phyloP scores from a whole-genome alignment of 768 basidiomycete genomes.

The Pleurotus eryngii region DNA sequence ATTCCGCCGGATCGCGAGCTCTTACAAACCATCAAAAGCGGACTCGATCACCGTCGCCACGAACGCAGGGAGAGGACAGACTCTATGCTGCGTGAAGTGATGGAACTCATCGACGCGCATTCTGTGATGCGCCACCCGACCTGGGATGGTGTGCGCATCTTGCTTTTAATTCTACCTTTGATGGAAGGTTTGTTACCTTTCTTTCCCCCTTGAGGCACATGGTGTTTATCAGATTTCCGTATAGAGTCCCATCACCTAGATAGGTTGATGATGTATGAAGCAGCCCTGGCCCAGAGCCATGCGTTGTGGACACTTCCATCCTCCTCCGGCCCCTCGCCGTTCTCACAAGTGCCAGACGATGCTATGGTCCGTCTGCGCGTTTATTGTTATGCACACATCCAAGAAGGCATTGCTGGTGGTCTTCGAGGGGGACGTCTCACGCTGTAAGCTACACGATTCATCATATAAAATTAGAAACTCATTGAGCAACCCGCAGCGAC shows the following conservation, averaged over 20 bases:
- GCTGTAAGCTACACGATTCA: conserved; percentile 47
- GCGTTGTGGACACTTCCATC: conserved; percentile 63
- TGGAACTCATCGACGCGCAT: conserved; percentile 77
- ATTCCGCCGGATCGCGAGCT: conserved; percentile 3
- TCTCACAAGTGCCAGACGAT: conserved; percentile 50
- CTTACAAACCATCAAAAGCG: conserved; percentile 13
- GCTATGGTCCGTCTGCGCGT: conserved; percentile 70
- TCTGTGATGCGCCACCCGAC: conserved; percentile 77
- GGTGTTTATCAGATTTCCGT: conserved; percentile 8
- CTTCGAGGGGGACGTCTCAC: conserved; percentile 82
- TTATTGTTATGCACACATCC: conserved; percentile 87
- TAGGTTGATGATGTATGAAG: conserved; percentile 69
- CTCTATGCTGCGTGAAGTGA: conserved; percentile 70
- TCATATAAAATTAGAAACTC: neutral
- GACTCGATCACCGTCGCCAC: conserved; percentile 31
- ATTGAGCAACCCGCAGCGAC: conserved; percentile 36
- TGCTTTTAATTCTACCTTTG: conserved; percentile 78
- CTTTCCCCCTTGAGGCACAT: neutral
- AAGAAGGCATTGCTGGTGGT: conserved; percentile 81
- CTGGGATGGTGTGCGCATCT: conserved; percentile 81
- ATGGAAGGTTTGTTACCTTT: conserved; percentile 62
- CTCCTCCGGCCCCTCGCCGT: conserved; percentile 31
- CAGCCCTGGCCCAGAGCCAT: conserved; percentile 78
- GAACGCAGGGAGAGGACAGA: conserved; percentile 55
- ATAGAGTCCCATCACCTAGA: conserved; percentile 46